Evolutionary conservation across 73 alveolate genomes (phyloP).

Genomic region (Paramecium bursaria): DNA sequence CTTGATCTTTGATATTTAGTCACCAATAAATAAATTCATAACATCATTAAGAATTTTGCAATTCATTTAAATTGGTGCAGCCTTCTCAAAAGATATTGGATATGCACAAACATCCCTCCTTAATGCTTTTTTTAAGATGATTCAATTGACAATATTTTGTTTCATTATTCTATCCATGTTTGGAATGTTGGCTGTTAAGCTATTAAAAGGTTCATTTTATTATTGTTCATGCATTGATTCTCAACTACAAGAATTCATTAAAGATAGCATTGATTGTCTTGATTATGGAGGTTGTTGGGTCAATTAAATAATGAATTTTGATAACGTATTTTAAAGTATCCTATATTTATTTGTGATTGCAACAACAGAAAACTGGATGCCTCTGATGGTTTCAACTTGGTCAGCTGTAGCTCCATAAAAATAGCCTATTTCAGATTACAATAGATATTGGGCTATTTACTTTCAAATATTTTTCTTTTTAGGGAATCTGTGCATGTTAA

Average conservation of each 20-base stretch:
- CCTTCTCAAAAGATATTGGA: slow-evolving; percentile 21
- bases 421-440: slow-evolving; percentile 10
- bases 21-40: slow-evolving; percentile 13
- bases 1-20: slow-evolving; percentile 17
- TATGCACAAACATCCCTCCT: slow-evolving; percentile 37
- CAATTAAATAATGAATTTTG: slow-evolving; percentile 25
- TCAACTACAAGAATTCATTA: background rate
- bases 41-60: slow-evolving; percentile 37
- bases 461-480: slow-evolving; percentile 46
- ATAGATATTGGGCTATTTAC: slow-evolving; percentile 55
- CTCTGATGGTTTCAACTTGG: slow-evolving; percentile 26
- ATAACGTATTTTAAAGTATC: slow-evolving; percentile 45
- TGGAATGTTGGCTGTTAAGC: slow-evolving; percentile 39
- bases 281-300: slow-evolving; percentile 70
- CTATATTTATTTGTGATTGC: slow-evolving; percentile 46
- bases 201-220: slow-evolving; percentile 32
- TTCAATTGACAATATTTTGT: slow-evolving; percentile 4
- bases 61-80: slow-evolving; percentile 49
- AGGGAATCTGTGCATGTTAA: slow-evolving; percentile 48
- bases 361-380: slow-evolving; percentile 60
- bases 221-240: slow-evolving; percentile 16
- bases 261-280: slow-evolving; percentile 42
- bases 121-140: slow-evolving; percentile 34
- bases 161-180: background rate
- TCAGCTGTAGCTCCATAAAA: slow-evolving; percentile 52